These are phyloP conservation scores for Ensete glaucum DNA, from an alignment of 176 grass and related monocot species.

Conservation along the genomic window DNA sequence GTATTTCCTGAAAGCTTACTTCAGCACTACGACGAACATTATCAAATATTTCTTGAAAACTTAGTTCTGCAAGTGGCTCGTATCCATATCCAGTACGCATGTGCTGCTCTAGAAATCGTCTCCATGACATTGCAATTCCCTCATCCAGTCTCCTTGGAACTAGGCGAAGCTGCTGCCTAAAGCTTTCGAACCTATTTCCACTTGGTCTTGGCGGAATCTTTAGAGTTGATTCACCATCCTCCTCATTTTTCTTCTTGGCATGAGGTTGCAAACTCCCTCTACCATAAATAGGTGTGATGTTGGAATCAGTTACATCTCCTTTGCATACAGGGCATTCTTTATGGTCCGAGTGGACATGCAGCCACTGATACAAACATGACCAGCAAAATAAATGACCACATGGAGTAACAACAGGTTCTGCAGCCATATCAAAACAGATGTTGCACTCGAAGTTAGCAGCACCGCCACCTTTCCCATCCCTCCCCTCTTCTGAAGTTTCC, in stretches of 20 bases:
- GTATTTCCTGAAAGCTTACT: slow-evolving; percentile 15
- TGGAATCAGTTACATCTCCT: slow-evolving; percentile 37
- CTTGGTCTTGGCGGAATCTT: slow-evolving; percentile 49
- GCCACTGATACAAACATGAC: slow-evolving; percentile 69
- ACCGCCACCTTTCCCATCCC: slow-evolving; percentile 30
- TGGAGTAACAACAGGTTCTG: slow-evolving; percentile 57
- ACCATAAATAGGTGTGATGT: slow-evolving; percentile 73
- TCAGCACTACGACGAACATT: too few relatives aligned
- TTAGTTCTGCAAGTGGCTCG: slow-evolving; percentile 43
- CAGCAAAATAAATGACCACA: slow-evolving; percentile 90
- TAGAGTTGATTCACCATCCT: not conserved
- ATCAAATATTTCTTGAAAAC: slow-evolving; percentile 12
- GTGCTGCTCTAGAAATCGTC: slow-evolving; percentile 26
- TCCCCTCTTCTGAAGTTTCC: slow-evolving; percentile 23
- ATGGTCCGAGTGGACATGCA: slow-evolving; percentile 28
- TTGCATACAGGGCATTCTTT: slow-evolving; percentile 83
- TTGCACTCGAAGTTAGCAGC: slow-evolving; percentile 59
- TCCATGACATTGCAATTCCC: slow-evolving; percentile 21
- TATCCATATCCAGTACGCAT: slow-evolving; percentile 26
- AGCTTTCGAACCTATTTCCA: slow-evolving; percentile 35
- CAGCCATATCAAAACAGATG: slow-evolving; percentile 63
- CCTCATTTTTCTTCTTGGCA: slow-evolving; percentile 5
- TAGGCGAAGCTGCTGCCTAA: slow-evolving; percentile 40
- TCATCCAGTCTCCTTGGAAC: not conserved
- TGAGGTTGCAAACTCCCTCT: slow-evolving; percentile 29